Evolutionary conservation across 345 rosid species (phyloP).

Genomic region (Lepidium africanum): DNA sequence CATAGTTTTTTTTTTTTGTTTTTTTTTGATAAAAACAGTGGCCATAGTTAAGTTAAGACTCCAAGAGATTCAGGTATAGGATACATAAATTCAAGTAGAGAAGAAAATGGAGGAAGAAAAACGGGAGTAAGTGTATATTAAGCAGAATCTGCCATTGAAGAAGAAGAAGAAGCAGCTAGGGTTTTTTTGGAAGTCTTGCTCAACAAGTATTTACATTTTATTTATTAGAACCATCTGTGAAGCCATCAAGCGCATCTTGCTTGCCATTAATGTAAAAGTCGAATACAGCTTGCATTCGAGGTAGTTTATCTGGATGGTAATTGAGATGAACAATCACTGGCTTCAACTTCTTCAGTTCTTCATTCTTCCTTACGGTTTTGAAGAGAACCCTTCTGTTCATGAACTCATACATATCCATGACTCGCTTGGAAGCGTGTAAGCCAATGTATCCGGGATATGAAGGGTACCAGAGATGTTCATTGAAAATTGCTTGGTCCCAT

Average conservation of each 20-base stretch:
- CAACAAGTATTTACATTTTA: neutral
- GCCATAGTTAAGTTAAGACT: neutral
- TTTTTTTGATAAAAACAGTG: no score
- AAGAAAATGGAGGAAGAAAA: neutral
- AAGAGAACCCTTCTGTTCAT: conserved; percentile 80
- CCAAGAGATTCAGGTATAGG: neutral
- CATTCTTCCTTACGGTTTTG: conserved; percentile 71
- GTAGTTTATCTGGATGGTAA: conserved; percentile 83
- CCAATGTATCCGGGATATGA: conserved; percentile 79
- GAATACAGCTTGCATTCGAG: conserved; percentile 67
- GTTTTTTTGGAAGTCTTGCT: neutral
- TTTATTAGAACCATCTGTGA: conserved; percentile 67
- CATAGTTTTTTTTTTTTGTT: no score
- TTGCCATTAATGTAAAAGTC: conserved; percentile 68
- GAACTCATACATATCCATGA: no score
- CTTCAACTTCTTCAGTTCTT: conserved; percentile 49
- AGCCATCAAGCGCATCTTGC: conserved; percentile 63
- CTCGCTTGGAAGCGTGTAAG: conserved; percentile 45
- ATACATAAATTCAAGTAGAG: conserved; percentile 3
- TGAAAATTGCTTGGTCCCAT: conserved; percentile 92
- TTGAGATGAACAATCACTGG: conserved; percentile 74
- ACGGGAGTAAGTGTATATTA: neutral
- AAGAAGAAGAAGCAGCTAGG: neutral
- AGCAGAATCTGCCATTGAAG: conserved; percentile 2
- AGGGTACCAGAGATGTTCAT: conserved; percentile 75